A percentile compares a stretch with the other conserved stretches of the same genome.
Conservation (phyloP, 108 stramenopile species). For the Schizochytrium sp. region DNA sequence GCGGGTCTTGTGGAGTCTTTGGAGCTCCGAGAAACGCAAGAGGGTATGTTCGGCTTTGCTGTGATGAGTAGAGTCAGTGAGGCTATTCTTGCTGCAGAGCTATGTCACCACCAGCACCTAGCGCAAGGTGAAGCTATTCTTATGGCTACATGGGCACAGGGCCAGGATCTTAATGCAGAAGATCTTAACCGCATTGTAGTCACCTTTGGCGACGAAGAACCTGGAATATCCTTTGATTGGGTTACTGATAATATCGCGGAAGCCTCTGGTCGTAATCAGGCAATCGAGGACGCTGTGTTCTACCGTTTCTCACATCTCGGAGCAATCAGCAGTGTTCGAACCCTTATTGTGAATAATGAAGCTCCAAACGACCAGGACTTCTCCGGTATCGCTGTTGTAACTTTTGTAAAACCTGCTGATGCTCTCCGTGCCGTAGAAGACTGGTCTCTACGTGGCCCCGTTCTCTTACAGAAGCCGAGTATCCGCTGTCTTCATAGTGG, state of each 20-base stretch:
- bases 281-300: background rate
- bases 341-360: background rate
- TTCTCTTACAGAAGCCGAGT: background rate
- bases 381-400: background rate
- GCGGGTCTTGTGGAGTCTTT: background rate
- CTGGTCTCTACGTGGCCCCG: background rate
- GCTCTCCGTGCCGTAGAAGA: slow-evolving; percentile 24
- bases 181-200: background rate
- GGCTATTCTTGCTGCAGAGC: slow-evolving; percentile 8
- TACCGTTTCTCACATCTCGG: slow-evolving; percentile 9
- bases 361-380: slow-evolving; percentile 2
- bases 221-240: slow-evolving; percentile 2
- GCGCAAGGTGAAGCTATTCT: background rate
- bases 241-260: slow-evolving; percentile 18
- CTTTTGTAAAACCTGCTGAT: background rate
- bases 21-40: background rate
- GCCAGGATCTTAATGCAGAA: background rate
- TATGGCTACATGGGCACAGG: background rate
- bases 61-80: background rate
- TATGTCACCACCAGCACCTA: slow-evolving; percentile 28
- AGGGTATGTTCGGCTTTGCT: background rate
- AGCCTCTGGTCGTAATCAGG: slow-evolving; percentile 8
- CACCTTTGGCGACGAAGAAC: background rate
- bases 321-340: background rate
- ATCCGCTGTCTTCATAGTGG: slow-evolving; percentile 15